phyloP scores from a whole-genome alignment of 768 basidiomycete genomes.

The Pleurotus djamor region DNA sequence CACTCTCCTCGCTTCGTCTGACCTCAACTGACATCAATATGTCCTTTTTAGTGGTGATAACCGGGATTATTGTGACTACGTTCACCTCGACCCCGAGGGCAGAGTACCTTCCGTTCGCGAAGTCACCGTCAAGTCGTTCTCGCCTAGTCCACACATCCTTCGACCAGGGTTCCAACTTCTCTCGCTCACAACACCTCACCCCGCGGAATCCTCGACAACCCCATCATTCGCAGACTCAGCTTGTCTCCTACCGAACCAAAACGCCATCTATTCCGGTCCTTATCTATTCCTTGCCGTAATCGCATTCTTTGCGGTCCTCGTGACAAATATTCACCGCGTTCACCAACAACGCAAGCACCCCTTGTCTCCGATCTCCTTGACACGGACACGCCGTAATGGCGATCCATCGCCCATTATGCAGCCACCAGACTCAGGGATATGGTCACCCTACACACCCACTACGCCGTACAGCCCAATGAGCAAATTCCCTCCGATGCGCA shows the following conservation, averaged over 20 bases:
- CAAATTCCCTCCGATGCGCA: slow-evolving; percentile 37
- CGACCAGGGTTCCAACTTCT: slow-evolving; percentile 86
- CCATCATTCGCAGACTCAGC: slow-evolving; percentile 59
- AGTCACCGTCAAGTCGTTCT: slow-evolving; percentile 88
- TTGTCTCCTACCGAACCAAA: slow-evolving; percentile 79
- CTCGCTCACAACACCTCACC: slow-evolving; percentile 45
- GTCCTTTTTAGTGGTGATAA: slow-evolving; percentile 71
- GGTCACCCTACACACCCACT: slow-evolving; percentile 39
- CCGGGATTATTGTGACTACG: slow-evolving; percentile 86
- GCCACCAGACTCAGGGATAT: slow-evolving; percentile 34
- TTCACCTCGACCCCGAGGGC: slow-evolving; percentile 37
- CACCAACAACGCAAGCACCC: slow-evolving; percentile 15
- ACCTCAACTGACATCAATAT: slow-evolving; percentile 1
- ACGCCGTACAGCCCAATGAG: slow-evolving; percentile 35
- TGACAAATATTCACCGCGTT: slow-evolving; percentile 37
- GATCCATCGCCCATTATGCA: slow-evolving; percentile 8
- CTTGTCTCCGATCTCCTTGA: slow-evolving; percentile 25
- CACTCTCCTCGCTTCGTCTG: too few relatives aligned
- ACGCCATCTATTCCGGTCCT: slow-evolving; percentile 51
- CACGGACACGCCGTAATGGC: slow-evolving; percentile 12
- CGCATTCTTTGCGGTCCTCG: slow-evolving; percentile 44
- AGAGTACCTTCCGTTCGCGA: slow-evolving; percentile 50
- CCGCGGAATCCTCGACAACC: slow-evolving; percentile 26
- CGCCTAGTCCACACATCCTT: slow-evolving; percentile 67
- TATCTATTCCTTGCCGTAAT: slow-evolving; percentile 67